Conservation (phyloP, 75 land plant species). For the Cunninghamia lanceolata region DNA sequence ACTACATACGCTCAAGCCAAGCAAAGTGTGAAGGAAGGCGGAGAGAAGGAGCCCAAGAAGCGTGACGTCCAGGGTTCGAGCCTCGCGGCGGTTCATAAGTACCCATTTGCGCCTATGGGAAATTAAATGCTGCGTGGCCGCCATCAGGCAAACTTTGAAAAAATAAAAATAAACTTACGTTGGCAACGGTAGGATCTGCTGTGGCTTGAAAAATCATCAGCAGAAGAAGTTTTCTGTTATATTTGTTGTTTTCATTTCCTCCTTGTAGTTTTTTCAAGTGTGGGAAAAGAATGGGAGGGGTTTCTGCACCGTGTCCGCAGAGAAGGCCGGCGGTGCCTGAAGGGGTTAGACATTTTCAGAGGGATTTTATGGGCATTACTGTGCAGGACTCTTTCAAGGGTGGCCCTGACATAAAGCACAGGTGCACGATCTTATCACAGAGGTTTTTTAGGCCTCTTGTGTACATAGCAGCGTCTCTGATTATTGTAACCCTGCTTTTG, state of each 20-base stretch:
- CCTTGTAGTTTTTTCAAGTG: background rate
- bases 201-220: background rate
- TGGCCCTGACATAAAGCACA: background rate
- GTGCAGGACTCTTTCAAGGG: slow-evolving; percentile 8
- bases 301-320: slow-evolving; percentile 5
- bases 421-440: slow-evolving; percentile 11
- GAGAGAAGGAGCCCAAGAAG: background rate
- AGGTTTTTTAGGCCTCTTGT: background rate
- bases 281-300: slow-evolving; percentile 6
- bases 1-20: background rate
- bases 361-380: slow-evolving; percentile 4
- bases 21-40: background rate
- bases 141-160: background rate
- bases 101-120: background rate
- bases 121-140: background rate
- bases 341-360: background rate
- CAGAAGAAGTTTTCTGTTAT: background rate
- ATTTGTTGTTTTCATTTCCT: background rate
- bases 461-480: background rate
- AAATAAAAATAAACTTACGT: background rate
- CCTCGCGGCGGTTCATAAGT: background rate
- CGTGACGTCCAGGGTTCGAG: slow-evolving; percentile 5
- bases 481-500: background rate
- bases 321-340: background rate
- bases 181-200: slow-evolving; percentile 1